These are phyloP conservation scores for Penicillium verrucosum DNA, from an alignment of 2,329 filamentous ascomycete genomes.

Conservation along the genomic window DNA sequence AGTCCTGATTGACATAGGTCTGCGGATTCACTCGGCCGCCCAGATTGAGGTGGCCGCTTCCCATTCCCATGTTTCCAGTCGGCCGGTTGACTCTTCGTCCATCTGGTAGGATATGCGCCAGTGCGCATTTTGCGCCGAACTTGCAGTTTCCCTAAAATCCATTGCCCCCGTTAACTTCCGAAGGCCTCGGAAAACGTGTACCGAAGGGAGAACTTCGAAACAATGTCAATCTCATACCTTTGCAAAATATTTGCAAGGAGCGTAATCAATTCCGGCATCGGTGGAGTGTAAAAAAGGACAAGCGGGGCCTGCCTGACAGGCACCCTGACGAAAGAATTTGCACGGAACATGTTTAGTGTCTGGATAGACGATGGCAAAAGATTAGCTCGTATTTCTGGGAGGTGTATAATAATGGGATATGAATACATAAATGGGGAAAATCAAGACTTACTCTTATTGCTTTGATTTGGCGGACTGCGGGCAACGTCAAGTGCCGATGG, in stretches of 20 bases:
- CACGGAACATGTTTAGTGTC: slow-evolving; percentile 96
- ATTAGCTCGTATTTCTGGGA: slow-evolving; percentile 6
- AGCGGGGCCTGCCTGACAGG: slow-evolving; percentile 91
- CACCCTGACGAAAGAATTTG: slow-evolving; percentile 97
- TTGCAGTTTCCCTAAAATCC: slow-evolving; percentile 85
- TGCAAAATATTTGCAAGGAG: slow-evolving; percentile 96
- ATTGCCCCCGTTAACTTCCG: slow-evolving; percentile 24
- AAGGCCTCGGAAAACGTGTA: neutral
- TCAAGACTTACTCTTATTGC: slow-evolving; percentile 37
- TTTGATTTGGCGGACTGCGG: slow-evolving; percentile 47
- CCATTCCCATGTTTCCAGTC: slow-evolving; percentile 44
- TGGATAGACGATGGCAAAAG: slow-evolving; percentile 37
- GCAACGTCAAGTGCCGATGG: slow-evolving; percentile 45
- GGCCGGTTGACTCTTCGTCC: slow-evolving; percentile 85
- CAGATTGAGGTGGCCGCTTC: slow-evolving; percentile 60
- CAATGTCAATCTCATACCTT: slow-evolving; percentile 61
- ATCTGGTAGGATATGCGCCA: slow-evolving; percentile 92
- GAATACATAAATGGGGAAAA: neutral
- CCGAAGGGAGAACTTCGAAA: neutral
- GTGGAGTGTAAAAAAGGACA: slow-evolving; percentile 96
- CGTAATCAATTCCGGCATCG: slow-evolving; percentile 75
- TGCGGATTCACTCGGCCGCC: slow-evolving; percentile 66
- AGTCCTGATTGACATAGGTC: slow-evolving; percentile 62
- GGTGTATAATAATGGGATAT: neutral
- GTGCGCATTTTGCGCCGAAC: slow-evolving; percentile 95